A percentile compares a stretch with the other conserved stretches of the same genome.
phyloP scores from a whole-genome alignment of 1,284 basidiomycete genomes.

The Agroathelia rolfsii region DNA sequence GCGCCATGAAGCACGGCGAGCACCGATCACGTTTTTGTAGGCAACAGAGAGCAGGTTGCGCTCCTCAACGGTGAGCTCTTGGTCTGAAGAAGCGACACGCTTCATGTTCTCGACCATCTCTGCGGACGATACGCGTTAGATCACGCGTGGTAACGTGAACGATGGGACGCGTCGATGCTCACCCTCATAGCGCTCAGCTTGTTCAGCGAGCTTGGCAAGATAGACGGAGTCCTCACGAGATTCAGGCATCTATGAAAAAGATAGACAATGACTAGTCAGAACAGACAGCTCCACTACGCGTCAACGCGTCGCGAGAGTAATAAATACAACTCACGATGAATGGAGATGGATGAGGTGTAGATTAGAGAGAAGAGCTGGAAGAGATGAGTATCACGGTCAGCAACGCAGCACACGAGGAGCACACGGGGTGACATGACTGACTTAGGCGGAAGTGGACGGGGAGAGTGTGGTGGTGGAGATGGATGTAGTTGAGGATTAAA shows the following conservation, averaged over 20 bases:
- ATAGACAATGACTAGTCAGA: conserved; percentile 17
- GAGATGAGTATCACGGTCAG: conserved; percentile 20
- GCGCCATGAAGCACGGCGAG: conserved; percentile 97
- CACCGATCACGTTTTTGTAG: conserved; percentile 99
- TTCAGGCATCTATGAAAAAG: conserved; percentile 57
- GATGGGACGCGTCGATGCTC: conserved; percentile 21
- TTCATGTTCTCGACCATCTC: conserved; percentile 99
- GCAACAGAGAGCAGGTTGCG: conserved; percentile 98
- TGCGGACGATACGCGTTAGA: conserved; percentile 25
- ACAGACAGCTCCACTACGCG: conserved; percentile 23
- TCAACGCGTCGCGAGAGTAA: conserved; percentile 17
- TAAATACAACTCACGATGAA: conserved; percentile 25
- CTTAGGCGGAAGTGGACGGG: conserved; percentile 23
- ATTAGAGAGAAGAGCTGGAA: conserved; percentile 13
- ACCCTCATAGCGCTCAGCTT: conserved; percentile 98
- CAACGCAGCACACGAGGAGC: conserved; percentile 21
- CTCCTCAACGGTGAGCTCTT: conserved; percentile 98
- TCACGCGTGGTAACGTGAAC: conserved; percentile 7
- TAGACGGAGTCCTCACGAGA: conserved; percentile 96
- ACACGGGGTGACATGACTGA: conserved; percentile 18
- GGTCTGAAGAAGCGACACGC: conserved; percentile 91
- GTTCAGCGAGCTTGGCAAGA: conserved; percentile 98
- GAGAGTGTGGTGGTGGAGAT: conserved; percentile 27
- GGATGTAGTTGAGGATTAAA: conserved; percentile 35
- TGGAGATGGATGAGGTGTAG: conserved; percentile 12